Percentiles rank a stretch among this genome's conserved stretches.
Conservation (phyloP, 1,284 basidiomycete genomes). For the Moesziomyces parantarcticus region DNA sequence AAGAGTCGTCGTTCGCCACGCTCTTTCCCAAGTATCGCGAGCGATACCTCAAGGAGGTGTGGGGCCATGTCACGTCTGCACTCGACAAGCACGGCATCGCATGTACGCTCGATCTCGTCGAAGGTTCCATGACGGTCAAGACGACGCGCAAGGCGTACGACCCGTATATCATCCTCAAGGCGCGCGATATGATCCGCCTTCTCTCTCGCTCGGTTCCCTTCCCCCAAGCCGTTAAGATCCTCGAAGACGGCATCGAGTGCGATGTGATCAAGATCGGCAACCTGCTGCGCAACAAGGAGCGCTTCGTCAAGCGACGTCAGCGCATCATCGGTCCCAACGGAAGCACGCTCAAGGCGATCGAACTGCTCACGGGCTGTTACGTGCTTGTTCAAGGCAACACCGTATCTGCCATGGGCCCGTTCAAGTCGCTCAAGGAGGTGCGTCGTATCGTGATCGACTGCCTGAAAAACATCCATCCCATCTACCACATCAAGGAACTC, state of each 20-base stretch:
- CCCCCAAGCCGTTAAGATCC: constrained; percentile 85
- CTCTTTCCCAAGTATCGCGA: constrained; percentile 99
- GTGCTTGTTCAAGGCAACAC: constrained; percentile 98
- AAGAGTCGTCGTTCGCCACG: constrained; percentile 97
- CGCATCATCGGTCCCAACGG: constrained; percentile 97
- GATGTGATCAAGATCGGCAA: constrained; percentile 99
- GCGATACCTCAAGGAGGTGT: constrained; percentile 92
- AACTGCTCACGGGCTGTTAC: constrained; percentile 95
- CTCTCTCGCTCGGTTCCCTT: constrained; percentile 88
- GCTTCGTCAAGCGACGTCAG: constrained; percentile 95
- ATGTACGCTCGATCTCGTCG: constrained; percentile 92
- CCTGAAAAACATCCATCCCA: constrained; percentile 99
- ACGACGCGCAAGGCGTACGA: constrained; percentile 98
- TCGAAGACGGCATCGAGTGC: constrained; percentile 90
- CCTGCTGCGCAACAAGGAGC: constrained; percentile 92
- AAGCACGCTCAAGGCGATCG: constrained; percentile 97
- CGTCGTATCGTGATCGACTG: constrained; percentile 94
- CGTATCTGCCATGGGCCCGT: constrained; percentile 95
- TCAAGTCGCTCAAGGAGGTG: constrained; percentile 94
- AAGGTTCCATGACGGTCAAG: constrained; percentile 95
- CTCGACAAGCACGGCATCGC: constrained; percentile 85
- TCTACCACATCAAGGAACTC: constrained; percentile 99
- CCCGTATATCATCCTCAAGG: constrained; percentile 95
- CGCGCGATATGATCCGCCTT: constrained; percentile 93
- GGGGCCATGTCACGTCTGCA: constrained; percentile 89